Percentiles rank a stretch among this genome's conserved stretches.
Evolutionary conservation across 768 basidiomycete genomes (phyloP).

Genomic region (Auricularia auricula-judae): DNA sequence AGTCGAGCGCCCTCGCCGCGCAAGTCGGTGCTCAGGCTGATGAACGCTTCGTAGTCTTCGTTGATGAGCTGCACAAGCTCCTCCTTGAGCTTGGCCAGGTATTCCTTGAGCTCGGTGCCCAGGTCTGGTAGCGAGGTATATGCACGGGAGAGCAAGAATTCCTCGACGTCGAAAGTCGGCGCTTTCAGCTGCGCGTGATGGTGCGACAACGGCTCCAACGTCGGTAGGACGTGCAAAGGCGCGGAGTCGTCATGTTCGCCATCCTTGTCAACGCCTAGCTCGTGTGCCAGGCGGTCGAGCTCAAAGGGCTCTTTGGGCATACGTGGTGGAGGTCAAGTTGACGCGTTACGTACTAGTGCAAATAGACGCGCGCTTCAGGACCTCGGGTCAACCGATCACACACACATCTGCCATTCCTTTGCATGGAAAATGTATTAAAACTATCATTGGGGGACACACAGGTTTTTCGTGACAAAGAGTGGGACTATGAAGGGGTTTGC

Average conservation of each 20-base stretch:
- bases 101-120: constrained; percentile 76
- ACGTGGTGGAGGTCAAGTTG: not conserved
- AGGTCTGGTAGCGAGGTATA: constrained; percentile 82
- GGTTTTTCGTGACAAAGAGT: too few relatives aligned
- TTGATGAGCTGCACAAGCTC: constrained; percentile 94
- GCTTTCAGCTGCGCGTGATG: constrained; percentile 61
- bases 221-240: constrained; percentile 18
- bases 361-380: not conserved
- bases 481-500: too few relatives aligned
- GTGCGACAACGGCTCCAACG: constrained; percentile 60
- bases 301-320: constrained; percentile 42
- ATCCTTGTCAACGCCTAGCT: constrained; percentile 47
- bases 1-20: constrained; percentile 73
- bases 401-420: too few relatives aligned
- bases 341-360: not conserved
- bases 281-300: constrained; percentile 62
- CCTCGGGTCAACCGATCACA: too few relatives aligned
- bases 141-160: constrained; percentile 77
- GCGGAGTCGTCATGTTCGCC: not conserved
- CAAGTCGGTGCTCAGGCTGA: constrained; percentile 87
- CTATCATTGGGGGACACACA: too few relatives aligned
- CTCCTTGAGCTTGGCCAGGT: constrained; percentile 74
- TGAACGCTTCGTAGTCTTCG: constrained; percentile 96
- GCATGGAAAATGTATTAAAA: too few relatives aligned
- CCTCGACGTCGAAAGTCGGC: constrained; percentile 66